A percentile compares a stretch with the other conserved stretches of the same genome.
These are phyloP conservation scores for Tetramitus jugosus DNA, from an alignment of 208 protist genomes.

Conservation along the genomic window DNA sequence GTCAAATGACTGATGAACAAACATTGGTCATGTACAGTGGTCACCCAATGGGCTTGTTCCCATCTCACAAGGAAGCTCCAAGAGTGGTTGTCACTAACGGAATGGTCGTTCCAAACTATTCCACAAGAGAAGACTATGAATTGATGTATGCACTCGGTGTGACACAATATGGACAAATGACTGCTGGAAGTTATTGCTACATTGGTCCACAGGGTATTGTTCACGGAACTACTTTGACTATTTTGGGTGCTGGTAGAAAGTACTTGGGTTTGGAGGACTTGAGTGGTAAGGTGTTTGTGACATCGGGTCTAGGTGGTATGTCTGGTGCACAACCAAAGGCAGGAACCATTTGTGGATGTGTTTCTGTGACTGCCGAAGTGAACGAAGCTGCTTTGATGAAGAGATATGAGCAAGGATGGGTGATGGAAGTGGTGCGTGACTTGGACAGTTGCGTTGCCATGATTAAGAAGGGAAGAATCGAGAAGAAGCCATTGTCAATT, in stretches of 20 bases:
- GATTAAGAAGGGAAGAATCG: constrained; percentile 43
- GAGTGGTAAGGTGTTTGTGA: constrained; percentile 55
- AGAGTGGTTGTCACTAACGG: constrained; percentile 72
- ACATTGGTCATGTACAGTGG: constrained; percentile 64
- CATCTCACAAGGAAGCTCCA: constrained; percentile 50
- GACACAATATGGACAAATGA: constrained; percentile 64
- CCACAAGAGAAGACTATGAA: constrained; percentile 50
- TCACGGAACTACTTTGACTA: constrained; percentile 71
- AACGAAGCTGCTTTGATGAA: constrained; percentile 54
- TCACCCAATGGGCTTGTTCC: constrained; percentile 69
- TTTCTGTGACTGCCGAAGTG: constrained; percentile 67
- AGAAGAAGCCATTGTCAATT: constrained; percentile 52
- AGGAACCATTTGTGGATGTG: constrained; percentile 57
- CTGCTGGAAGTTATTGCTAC: constrained; percentile 56
- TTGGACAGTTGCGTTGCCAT: constrained; percentile 43
- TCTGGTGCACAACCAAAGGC: constrained; percentile 35
- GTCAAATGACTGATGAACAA: constrained; percentile 63
- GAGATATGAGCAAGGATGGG: constrained; percentile 62
- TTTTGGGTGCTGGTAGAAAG: constrained; percentile 70
- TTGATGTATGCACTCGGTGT: constrained; percentile 40
- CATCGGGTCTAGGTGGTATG: constrained; percentile 41
- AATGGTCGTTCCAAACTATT: constrained; percentile 80
- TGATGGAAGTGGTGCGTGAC: constrained; percentile 45
- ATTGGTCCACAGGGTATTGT: constrained; percentile 78
- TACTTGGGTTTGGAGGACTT: constrained; percentile 49